Evolutionary conservation across 306 rosid species (phyloP).

Genomic region (Sesbania bispinosa): DNA sequence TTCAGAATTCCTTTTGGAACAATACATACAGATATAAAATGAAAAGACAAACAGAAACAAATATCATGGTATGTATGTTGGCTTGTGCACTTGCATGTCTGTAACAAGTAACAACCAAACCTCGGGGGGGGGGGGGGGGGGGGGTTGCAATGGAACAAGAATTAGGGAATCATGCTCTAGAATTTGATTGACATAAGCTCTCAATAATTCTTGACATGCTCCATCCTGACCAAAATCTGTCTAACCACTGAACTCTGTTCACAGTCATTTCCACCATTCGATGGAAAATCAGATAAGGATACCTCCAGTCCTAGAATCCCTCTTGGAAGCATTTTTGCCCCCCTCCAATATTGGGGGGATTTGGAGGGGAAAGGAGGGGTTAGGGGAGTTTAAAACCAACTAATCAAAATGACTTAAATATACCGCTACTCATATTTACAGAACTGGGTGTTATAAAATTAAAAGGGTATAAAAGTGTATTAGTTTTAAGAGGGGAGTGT

Average conservation of each 20-base stretch:
- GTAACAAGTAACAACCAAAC: neutral
- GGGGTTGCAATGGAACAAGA: neutral
- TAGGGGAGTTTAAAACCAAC: too few relatives aligned
- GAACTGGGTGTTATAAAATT: too few relatives aligned
- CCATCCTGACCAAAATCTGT: neutral
- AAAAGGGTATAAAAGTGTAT: too few relatives aligned
- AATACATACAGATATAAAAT: neutral
- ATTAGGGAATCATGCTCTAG: neutral
- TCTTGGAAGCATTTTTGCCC: too few relatives aligned
- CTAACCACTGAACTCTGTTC: neutral
- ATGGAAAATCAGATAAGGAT: neutral
- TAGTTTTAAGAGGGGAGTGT: too few relatives aligned
- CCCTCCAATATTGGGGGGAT: too few relatives aligned
- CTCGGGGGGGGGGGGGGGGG: too few relatives aligned
- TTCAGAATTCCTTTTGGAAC: neutral
- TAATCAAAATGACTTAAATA: too few relatives aligned
- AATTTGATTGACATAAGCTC: neutral
- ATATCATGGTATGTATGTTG: neutral
- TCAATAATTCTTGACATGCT: neutral
- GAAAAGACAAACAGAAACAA: conserved; percentile 3
- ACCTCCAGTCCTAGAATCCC: too few relatives aligned
- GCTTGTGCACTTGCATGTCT: neutral
- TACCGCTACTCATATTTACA: too few relatives aligned
- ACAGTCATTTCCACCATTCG: conserved; percentile 15
- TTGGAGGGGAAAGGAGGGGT: too few relatives aligned